phyloP scores from a whole-genome alignment of 2,329 filamentous ascomycete genomes.

The Venturiaceae sp. region DNA sequence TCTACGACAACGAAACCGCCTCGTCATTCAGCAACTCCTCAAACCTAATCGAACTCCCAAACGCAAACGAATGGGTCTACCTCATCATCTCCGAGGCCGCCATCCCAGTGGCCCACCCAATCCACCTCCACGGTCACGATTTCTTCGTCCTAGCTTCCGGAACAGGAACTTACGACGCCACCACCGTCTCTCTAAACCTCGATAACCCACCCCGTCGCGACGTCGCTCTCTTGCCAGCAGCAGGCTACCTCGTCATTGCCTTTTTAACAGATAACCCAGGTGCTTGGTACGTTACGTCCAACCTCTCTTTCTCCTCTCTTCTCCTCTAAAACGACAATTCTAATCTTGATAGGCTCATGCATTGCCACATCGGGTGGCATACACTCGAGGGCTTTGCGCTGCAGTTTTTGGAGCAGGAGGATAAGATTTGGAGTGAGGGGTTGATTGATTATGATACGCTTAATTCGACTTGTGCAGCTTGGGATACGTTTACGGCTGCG shows the following conservation, averaged over 20 bases:
- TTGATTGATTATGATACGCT: constrained; percentile 3
- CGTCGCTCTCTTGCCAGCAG: constrained; percentile 19
- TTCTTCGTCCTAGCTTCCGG: constrained; percentile 20
- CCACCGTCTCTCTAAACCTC: constrained; percentile 15
- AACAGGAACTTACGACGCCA: constrained; percentile 14
- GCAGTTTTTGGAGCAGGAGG: constrained; percentile 8
- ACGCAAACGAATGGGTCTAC: constrained; percentile 10
- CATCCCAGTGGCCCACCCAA: constrained; percentile 7
- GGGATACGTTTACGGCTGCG: constrained; percentile 1
- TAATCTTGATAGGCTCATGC: constrained; percentile 23
- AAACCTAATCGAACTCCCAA: constrained; percentile 12
- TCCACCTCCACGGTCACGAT: constrained; percentile 18
- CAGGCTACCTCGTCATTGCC: constrained; percentile 23
- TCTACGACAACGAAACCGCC: constrained; percentile 26
- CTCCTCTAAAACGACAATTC: constrained; percentile 26
- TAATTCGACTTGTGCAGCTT: constrained; percentile 5
- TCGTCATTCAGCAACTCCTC: constrained; percentile 26
- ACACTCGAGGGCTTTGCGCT: constrained; percentile 12
- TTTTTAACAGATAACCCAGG: constrained; percentile 27
- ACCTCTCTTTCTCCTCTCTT: constrained; percentile 21
- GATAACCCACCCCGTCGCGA: constrained; percentile 23
- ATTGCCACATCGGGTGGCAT: constrained; percentile 29
- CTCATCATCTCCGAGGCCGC: constrained; percentile 6
- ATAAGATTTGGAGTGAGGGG: background rate
- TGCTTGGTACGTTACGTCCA: no score